Conservation (phyloP, 1,284 basidiomycete genomes). For the Ustilago hordei region DNA sequence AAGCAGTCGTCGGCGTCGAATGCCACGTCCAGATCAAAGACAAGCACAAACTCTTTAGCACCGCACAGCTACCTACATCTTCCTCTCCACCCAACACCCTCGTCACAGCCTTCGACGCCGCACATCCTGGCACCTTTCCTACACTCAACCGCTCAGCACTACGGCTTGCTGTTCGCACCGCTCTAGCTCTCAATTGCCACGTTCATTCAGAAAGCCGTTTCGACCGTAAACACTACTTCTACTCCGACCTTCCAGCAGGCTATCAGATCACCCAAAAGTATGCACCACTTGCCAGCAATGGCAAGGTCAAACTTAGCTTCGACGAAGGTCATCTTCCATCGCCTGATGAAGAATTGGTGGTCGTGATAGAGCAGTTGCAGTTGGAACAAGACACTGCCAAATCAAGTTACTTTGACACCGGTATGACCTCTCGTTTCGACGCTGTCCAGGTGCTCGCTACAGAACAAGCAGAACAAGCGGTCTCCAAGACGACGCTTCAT, state of each 20-base stretch:
- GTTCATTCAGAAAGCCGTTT: conserved; percentile 71
- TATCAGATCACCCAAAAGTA: conserved; percentile 99
- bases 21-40: conserved; percentile 94
- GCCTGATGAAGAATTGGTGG: conserved; percentile 71
- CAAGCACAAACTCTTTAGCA: conserved; percentile 87
- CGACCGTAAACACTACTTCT: conserved; percentile 98
- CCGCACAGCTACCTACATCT: conserved; percentile 71
- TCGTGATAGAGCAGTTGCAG: conserved; percentile 93
- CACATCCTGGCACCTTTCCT: conserved; percentile 91
- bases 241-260: conserved; percentile 90
- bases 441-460: background rate
- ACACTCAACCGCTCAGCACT: conserved; percentile 82
- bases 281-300: conserved; percentile 82
- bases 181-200: conserved; percentile 81
- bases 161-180: conserved; percentile 82
- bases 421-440: conserved; percentile 67
- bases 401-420: conserved; percentile 74
- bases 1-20: conserved; percentile 88
- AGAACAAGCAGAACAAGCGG: background rate
- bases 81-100: conserved; percentile 78
- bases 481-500: conserved; percentile 8
- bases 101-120: conserved; percentile 87
- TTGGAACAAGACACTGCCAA: conserved; percentile 98
- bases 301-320: conserved; percentile 74
- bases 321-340: conserved; percentile 63